Conservation (phyloP, 2,329 filamentous ascomycete genomes). For the Ramichloridium luteum region DNA sequence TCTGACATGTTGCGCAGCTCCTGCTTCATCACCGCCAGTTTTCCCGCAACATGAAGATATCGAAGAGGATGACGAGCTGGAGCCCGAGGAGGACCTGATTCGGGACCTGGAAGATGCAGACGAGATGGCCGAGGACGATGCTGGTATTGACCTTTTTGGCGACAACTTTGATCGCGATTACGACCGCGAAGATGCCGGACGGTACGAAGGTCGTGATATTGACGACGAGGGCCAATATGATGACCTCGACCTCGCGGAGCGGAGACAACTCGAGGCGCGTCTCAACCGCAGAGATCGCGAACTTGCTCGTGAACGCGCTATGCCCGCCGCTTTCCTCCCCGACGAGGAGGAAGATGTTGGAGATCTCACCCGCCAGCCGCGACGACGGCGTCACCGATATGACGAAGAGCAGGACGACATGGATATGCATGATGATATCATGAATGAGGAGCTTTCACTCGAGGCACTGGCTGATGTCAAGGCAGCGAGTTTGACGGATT, state of each 20-base stretch:
- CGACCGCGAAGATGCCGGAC: slow-evolving; percentile 38
- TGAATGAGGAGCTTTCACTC: slow-evolving; percentile 88
- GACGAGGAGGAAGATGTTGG: slow-evolving; percentile 75
- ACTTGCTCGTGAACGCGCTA: slow-evolving; percentile 51
- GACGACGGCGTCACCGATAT: slow-evolving; percentile 76
- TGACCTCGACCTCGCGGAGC: slow-evolving; percentile 51
- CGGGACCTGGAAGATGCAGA: slow-evolving; percentile 55
- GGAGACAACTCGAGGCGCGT: slow-evolving; percentile 59
- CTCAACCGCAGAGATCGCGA: slow-evolving; percentile 64
- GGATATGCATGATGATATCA: slow-evolving; percentile 81
- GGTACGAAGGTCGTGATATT: slow-evolving; percentile 58
- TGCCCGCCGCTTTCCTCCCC: slow-evolving; percentile 61
- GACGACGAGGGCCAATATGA: slow-evolving; percentile 70
- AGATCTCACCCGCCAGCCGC: slow-evolving; percentile 74
- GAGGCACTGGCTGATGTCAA: slow-evolving; percentile 90
- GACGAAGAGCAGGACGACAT: slow-evolving; percentile 87
- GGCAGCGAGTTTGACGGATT: slow-evolving; percentile 82
- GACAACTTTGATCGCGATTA: slow-evolving; percentile 56
- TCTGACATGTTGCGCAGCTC: slow-evolving; percentile 27
- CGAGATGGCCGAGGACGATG: slow-evolving; percentile 57
- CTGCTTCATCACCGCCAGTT: slow-evolving; percentile 49
- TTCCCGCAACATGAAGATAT: slow-evolving; percentile 56
- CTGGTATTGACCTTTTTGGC: slow-evolving; percentile 59
- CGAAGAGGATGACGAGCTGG: slow-evolving; percentile 57
- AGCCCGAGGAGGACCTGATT: slow-evolving; percentile 55